These are phyloP conservation scores for Hemileia vastatrix DNA, from an alignment of 1,284 basidiomycete species.

Conservation along the genomic window DNA sequence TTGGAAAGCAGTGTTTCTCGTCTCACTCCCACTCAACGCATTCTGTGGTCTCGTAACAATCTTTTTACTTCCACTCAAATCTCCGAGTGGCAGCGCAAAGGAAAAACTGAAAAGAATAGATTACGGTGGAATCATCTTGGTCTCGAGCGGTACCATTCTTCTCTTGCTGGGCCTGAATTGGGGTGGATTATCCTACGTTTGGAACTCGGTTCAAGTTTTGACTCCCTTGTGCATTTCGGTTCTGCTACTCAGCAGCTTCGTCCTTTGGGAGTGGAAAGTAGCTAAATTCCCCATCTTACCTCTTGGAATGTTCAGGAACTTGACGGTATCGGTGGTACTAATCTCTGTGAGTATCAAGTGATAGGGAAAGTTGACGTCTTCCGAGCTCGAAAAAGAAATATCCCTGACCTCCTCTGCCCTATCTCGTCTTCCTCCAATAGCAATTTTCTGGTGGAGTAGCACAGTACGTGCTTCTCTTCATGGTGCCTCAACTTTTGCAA, in stretches of 20 bases:
- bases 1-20: too few relatives aligned
- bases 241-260: constrained; percentile 25
- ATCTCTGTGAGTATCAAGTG: constrained; percentile 5
- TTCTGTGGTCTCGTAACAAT: too few relatives aligned
- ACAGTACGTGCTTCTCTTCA: constrained; percentile 29
- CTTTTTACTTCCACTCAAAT: too few relatives aligned
- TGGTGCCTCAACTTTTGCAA: constrained; percentile 33
- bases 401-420: too few relatives aligned
- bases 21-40: too few relatives aligned
- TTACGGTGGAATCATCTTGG: too few relatives aligned
- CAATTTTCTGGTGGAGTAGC: neutral
- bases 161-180: neutral
- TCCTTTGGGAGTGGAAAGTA: constrained; percentile 29
- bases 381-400: too few relatives aligned
- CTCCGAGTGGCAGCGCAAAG: too few relatives aligned
- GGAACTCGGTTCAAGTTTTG: constrained; percentile 30
- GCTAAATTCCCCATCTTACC: constrained; percentile 29
- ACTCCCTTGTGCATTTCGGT: constrained; percentile 29
- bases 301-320: constrained; percentile 29
- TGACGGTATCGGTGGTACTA: constrained; percentile 29
- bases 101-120: too few relatives aligned
- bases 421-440: neutral
- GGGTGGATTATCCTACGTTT: constrained; percentile 10
- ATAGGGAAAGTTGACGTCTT: too few relatives aligned
- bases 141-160: too few relatives aligned